Evolutionary conservation across 2,329 filamentous ascomycete genomes (phyloP).

Genomic region (Curvularia sp.): DNA sequence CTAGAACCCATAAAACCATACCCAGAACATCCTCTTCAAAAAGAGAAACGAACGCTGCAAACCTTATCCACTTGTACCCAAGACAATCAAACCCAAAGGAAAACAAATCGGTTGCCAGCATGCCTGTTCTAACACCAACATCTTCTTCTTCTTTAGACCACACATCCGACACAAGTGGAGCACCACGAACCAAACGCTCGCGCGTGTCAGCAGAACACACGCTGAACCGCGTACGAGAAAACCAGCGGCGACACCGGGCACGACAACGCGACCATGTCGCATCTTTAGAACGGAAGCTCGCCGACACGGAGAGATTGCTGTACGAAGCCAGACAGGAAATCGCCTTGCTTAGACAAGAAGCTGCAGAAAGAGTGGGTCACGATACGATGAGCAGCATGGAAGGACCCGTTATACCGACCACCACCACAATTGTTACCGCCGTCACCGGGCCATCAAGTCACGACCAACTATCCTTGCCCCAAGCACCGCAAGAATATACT

Average conservation of each 20-base stretch:
- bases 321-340: constrained; percentile 39
- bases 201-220: constrained; percentile 47
- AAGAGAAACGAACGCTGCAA: neutral
- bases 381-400: neutral
- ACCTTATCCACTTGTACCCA: neutral
- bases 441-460: neutral
- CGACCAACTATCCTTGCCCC: constrained; percentile 4
- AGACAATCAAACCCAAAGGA: neutral
- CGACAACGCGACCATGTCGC: constrained; percentile 53
- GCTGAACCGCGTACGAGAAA: constrained; percentile 57
- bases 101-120: neutral
- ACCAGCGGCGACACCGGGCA: constrained; percentile 61
- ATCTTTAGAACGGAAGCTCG: constrained; percentile 49
- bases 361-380: constrained; percentile 3
- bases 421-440: neutral
- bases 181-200: constrained; percentile 24
- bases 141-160: constrained; percentile 19
- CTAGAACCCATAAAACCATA: constrained; percentile 2
- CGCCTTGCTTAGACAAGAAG: constrained; percentile 29
- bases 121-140: constrained; percentile 11
- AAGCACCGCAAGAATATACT: neutral
- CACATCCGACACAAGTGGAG: constrained; percentile 16
- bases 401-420: neutral
- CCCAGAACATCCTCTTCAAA: neutral
- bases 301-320: constrained; percentile 39